Conservation (phyloP, 1,139 yeast species). For the Yarrowia galli region DNA sequence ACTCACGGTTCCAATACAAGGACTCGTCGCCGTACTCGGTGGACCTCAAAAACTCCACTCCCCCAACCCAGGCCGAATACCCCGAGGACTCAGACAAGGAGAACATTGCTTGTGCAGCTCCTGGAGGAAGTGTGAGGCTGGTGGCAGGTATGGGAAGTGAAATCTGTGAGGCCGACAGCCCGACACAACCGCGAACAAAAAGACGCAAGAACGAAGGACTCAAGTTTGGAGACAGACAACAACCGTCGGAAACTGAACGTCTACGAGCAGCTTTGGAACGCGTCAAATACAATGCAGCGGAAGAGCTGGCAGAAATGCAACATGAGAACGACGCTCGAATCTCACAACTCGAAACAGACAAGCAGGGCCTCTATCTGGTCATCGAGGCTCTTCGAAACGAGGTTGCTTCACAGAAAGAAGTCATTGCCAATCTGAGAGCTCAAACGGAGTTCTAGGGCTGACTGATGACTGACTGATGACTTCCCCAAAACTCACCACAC, state of each 20-base stretch:
- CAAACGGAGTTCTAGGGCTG: background rate
- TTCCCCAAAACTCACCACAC: background rate
- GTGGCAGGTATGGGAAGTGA: conserved; percentile 26
- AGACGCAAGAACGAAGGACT: conserved; percentile 15
- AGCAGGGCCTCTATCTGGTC: conserved; percentile 31
- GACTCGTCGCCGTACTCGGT: conserved; percentile 33
- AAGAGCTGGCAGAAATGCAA: background rate
- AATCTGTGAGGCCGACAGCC: conserved; percentile 18
- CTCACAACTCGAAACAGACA: conserved; percentile 35
- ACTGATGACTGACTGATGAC: no score
- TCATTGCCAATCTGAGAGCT: conserved; percentile 3
- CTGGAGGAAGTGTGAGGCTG: conserved; percentile 4
- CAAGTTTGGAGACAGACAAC: conserved; percentile 19
- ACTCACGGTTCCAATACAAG: conserved; percentile 20
- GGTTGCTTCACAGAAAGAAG: conserved; percentile 6
- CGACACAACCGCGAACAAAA: conserved; percentile 17
- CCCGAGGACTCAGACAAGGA: conserved; percentile 29
- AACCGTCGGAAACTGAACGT: background rate
- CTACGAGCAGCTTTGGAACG: background rate
- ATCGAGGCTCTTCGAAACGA: conserved; percentile 27
- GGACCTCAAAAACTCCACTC: conserved; percentile 21
- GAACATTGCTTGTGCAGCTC: conserved; percentile 6
- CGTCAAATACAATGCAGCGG: background rate
- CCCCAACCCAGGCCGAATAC: conserved; percentile 22
- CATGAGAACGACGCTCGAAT: background rate